Conservation (phyloP, 2,329 filamentous ascomycete species). For the Trichoderma afroharzianum region DNA sequence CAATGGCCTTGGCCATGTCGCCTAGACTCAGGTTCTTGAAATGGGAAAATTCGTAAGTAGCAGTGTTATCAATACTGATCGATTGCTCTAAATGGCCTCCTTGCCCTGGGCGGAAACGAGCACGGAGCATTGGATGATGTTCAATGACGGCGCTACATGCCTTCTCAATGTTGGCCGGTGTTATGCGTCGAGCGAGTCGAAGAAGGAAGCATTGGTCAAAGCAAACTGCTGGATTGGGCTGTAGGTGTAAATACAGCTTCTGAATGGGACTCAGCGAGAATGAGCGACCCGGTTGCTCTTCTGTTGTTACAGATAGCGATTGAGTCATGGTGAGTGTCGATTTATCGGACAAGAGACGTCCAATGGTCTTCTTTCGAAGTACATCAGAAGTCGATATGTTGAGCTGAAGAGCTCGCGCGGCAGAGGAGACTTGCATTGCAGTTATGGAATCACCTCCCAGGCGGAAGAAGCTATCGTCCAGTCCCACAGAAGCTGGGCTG, state of each 20-base stretch:
- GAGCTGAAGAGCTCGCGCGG: constrained; percentile 27
- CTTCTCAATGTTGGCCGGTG: not conserved
- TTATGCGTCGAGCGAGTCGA: not conserved
- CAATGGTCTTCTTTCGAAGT: constrained; percentile 14
- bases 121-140: not conserved
- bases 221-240: not conserved
- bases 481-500: not conserved
- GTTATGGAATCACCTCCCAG: constrained; percentile 27
- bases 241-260: not conserved
- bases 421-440: constrained; percentile 42
- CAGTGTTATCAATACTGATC: not conserved
- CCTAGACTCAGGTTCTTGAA: no score
- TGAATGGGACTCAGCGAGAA: constrained; percentile 9
- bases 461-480: not conserved
- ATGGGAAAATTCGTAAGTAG: not conserved
- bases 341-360: not conserved
- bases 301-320: not conserved
- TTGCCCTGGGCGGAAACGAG: not conserved
- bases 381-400: constrained; percentile 12
- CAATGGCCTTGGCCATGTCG: not conserved
- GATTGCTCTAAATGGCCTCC: not conserved
- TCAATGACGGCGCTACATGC: not conserved
- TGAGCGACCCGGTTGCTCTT: no score
- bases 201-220: constrained; percentile 16
- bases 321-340: not conserved